Conservation (phyloP, 2,329 filamentous ascomycete species). For the Botrytis deweyae region DNA sequence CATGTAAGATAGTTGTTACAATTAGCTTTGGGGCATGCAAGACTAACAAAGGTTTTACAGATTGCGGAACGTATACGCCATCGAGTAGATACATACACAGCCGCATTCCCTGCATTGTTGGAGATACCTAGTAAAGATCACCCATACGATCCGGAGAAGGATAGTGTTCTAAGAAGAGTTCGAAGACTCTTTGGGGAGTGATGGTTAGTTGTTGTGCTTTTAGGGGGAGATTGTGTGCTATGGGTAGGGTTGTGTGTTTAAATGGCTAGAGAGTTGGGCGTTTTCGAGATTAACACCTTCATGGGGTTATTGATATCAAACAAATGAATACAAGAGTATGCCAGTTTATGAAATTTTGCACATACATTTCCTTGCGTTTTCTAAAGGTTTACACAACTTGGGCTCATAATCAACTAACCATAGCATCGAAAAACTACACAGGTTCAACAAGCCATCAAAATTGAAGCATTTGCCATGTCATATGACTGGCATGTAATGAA, state of each 20-base stretch:
- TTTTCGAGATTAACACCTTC: slow-evolving; percentile 20
- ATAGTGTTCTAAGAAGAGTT: slow-evolving; percentile 91
- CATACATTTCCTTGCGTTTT: not conserved
- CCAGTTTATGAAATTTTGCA: not conserved
- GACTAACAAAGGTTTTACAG: slow-evolving; percentile 47
- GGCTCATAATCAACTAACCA: not conserved
- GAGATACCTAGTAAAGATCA: slow-evolving; percentile 99
- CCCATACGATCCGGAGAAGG: slow-evolving; percentile 98
- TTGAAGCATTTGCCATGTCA: not conserved
- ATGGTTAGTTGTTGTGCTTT: slow-evolving; percentile 28
- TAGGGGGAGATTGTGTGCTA: slow-evolving; percentile 4
- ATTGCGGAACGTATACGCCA: slow-evolving; percentile 92
- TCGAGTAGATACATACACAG: slow-evolving; percentile 85
- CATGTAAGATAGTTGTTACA: slow-evolving; percentile 60
- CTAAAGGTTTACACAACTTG: not conserved
- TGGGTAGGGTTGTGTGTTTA: slow-evolving; percentile 20
- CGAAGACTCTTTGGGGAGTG: slow-evolving; percentile 71
- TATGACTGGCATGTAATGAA: not conserved
- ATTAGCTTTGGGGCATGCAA: not conserved
- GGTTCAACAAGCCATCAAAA: not conserved
- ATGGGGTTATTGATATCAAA: slow-evolving; percentile 15
- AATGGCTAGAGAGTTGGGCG: slow-evolving; percentile 19
- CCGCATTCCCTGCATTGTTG: slow-evolving; percentile 91
- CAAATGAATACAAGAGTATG: slow-evolving; percentile 27
- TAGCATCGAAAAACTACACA: not conserved